phyloP scores from a whole-genome alignment of 225 moss, liverwort and hornwort species.

The Rhytidiadelphus loreus region DNA sequence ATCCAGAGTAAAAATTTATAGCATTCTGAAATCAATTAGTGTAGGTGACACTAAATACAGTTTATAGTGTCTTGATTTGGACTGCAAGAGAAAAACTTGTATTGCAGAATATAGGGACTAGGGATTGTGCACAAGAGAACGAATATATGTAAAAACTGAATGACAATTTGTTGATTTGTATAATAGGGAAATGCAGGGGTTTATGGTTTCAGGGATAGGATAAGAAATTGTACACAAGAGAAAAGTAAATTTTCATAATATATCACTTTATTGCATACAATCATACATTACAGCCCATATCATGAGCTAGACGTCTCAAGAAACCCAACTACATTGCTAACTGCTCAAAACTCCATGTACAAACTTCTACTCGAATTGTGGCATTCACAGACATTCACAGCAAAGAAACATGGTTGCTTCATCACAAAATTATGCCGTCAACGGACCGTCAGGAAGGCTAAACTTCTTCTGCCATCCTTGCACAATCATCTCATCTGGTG shows the following conservation, averaged over 20 bases:
- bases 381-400: background rate
- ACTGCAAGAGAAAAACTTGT: background rate
- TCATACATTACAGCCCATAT: background rate
- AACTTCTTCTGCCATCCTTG: conserved; percentile 90
- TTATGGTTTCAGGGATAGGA: background rate
- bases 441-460: conserved; percentile 11
- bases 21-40: no score
- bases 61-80: no score
- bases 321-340: background rate
- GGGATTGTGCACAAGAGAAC: background rate
- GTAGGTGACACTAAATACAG: accelerated
- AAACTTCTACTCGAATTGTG: background rate
- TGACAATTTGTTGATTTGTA: background rate
- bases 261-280: background rate
- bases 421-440: background rate
- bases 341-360: background rate
- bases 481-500: conserved; percentile 66
- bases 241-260: background rate
- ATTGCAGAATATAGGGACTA: background rate
- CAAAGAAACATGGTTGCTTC: background rate
- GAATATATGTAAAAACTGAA: background rate
- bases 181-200: background rate
- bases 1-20: background rate
- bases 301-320: background rate
- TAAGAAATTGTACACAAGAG: background rate